phyloP scores from a whole-genome alignment of 495 filamentous ascomycete genomes.

The Penicillium desertorum region DNA sequence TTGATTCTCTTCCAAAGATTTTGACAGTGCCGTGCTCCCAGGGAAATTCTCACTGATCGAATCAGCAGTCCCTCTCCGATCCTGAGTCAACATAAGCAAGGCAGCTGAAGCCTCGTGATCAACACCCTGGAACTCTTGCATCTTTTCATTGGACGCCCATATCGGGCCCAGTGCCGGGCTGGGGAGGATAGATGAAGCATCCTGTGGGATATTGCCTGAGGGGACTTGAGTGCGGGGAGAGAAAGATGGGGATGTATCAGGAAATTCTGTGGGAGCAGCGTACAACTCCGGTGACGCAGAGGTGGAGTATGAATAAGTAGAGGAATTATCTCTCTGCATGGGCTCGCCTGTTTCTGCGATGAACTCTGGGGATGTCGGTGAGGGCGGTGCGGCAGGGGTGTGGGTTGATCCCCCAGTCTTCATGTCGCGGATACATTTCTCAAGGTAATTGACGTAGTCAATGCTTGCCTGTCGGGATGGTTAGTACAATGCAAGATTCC shows the following conservation, averaged over 20 bases:
- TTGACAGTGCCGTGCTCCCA: conserved; percentile 14
- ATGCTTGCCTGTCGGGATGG: conserved; percentile 71
- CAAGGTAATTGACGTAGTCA: conserved; percentile 92
- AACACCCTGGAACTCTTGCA: conserved; percentile 39
- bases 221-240: conserved; percentile 39
- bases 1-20: conserved; percentile 4
- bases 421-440: conserved; percentile 81
- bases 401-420: conserved; percentile 56
- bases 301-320: conserved; percentile 30
- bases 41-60: conserved; percentile 33
- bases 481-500: not conserved
- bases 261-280: conserved; percentile 26
- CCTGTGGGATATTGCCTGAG: conserved; percentile 28
- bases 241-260: conserved; percentile 40
- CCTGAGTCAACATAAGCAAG: conserved; percentile 74
- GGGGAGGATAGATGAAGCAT: conserved; percentile 40
- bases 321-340: conserved; percentile 19
- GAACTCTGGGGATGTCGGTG: conserved; percentile 42
- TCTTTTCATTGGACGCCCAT: conserved; percentile 26
- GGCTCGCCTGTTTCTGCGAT: conserved; percentile 26
- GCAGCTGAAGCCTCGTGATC: conserved; percentile 82
- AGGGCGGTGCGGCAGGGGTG: conserved; percentile 23
- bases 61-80: conserved; percentile 52
- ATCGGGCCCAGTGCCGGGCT: conserved; percentile 44
- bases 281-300: conserved; percentile 41